A percentile compares a stretch with the other conserved stretches of the same genome.
Conservation (phyloP, 2,329 filamentous ascomycete species). For the Clarireedia monteithiana region DNA sequence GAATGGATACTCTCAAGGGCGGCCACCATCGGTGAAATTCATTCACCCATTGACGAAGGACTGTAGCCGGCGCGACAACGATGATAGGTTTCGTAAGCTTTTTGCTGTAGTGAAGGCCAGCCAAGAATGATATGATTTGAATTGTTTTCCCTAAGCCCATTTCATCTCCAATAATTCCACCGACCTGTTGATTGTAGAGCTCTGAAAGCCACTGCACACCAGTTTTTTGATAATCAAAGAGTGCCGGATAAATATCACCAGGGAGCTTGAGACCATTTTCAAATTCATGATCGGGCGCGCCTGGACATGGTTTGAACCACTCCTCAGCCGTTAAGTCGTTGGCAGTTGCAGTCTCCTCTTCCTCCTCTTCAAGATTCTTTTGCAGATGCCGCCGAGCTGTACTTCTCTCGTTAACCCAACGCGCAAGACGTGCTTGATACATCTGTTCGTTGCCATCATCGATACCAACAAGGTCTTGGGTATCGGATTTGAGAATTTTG, state of each 20-base stretch:
- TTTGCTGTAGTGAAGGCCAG: conserved; percentile 85
- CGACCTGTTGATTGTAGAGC: conserved; percentile 79
- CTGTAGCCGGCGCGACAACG: conserved; percentile 86
- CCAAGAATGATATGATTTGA: conserved; percentile 59
- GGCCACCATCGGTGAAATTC: conserved; percentile 99
- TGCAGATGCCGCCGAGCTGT: conserved; percentile 42
- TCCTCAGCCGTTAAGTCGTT: conserved; percentile 43
- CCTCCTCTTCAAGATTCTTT: conserved; percentile 31
- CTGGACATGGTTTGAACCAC: conserved; percentile 83
- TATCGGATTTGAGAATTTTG: conserved; percentile 26
- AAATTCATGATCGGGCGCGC: conserved; percentile 66
- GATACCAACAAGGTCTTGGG: conserved; percentile 36
- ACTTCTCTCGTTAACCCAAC: conserved; percentile 63
- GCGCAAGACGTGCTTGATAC: conserved; percentile 66
- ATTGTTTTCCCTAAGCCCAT: conserved; percentile 99
- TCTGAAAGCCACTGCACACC: conserved; percentile 96
- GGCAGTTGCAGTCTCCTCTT: conserved; percentile 37
- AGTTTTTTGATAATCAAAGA: conserved; percentile 97
- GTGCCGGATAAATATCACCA: conserved; percentile 83
- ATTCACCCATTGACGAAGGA: conserved; percentile 96
- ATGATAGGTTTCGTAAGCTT: conserved; percentile 79
- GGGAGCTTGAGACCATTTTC: conserved; percentile 70
- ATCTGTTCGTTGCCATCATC: conserved; percentile 85
- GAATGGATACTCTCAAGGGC: conserved; percentile 88
- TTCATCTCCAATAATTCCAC: conserved; percentile 92